Conservation (phyloP, 2,329 filamentous ascomycete genomes). For the Botryotinia narcissicola region DNA sequence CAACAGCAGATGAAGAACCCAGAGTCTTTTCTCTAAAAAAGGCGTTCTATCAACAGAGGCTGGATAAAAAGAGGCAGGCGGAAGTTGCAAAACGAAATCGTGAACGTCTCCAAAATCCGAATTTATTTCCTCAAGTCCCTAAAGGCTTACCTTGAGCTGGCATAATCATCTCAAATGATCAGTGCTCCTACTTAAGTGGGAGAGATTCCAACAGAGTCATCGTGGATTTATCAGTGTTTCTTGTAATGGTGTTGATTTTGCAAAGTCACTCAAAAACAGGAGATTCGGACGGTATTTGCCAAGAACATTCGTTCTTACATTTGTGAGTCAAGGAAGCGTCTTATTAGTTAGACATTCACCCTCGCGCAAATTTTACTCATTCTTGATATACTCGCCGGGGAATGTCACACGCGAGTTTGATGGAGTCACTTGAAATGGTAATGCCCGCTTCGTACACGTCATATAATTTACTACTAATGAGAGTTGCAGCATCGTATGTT, state of each 20-base stretch:
- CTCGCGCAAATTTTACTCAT: not conserved
- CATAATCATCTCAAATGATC: not conserved
- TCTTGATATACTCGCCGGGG: not conserved
- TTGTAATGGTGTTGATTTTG: not conserved
- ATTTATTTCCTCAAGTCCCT: conserved; percentile 82
- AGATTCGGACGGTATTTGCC: not conserved
- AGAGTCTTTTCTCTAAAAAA: conserved; percentile 82
- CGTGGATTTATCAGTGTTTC: not conserved
- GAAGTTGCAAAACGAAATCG: conserved; percentile 78
- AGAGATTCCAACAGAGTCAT: not conserved
- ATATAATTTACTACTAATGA: conserved; percentile 11
- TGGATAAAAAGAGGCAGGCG: conserved; percentile 74
- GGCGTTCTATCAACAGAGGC: conserved; percentile 82
- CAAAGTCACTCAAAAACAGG: not conserved
- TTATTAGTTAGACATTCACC: conserved; percentile 7
- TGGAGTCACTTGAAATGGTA: conserved; percentile 2
- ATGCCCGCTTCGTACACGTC: conserved; percentile 14
- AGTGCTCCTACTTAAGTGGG: not conserved
- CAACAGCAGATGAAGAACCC: conserved; percentile 54
- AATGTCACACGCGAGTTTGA: conserved; percentile 9
- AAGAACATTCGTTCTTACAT: not conserved
- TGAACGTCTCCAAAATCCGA: conserved; percentile 74
- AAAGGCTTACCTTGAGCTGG: conserved; percentile 49
- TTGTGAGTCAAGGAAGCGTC: not conserved
- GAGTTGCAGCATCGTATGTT: conserved; percentile 21